Evolutionary conservation across 768 basidiomycete species (phyloP).

Genomic region (Phlebiopsis gigantea): DNA sequence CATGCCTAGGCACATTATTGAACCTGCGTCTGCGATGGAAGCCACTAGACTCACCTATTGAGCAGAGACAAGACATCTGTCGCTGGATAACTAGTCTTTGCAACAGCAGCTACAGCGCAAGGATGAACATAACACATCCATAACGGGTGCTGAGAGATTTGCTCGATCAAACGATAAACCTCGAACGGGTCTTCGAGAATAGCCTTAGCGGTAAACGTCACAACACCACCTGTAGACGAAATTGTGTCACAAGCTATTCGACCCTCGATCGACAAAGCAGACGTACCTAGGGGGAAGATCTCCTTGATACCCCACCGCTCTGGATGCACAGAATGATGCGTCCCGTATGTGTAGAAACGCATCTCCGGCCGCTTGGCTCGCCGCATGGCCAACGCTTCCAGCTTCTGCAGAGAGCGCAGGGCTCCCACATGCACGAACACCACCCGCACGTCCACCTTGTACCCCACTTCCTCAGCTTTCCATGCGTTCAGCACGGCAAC

Average conservation of each 20-base stretch:
- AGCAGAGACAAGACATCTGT: constrained; percentile 37
- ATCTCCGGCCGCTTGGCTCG: constrained; percentile 38
- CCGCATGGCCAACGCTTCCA: constrained; percentile 46
- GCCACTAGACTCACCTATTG: constrained; percentile 30
- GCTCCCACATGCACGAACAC: constrained; percentile 67
- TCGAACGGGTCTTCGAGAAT: constrained; percentile 49
- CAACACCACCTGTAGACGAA: constrained; percentile 53
- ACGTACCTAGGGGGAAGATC: constrained; percentile 63
- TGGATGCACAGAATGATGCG: constrained; percentile 46
- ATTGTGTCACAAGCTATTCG: not conserved
- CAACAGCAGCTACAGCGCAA: constrained; percentile 52
- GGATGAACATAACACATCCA: constrained; percentile 70
- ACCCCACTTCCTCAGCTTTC: constrained; percentile 33
- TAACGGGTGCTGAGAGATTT: constrained; percentile 53
- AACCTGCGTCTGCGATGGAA: not conserved
- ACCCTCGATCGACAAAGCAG: not conserved
- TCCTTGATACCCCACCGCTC: constrained; percentile 58
- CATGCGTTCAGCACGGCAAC: constrained; percentile 39
- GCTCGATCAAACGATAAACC: constrained; percentile 41
- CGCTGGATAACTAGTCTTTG: constrained; percentile 31
- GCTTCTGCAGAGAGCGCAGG: constrained; percentile 39
- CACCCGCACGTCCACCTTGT: constrained; percentile 37
- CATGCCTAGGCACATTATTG: constrained; percentile 29
- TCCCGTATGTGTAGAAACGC: constrained; percentile 67
- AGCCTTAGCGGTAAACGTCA: constrained; percentile 63